Base-by-base conservation (phyloP, 768 basidiomycete species). In the Suillus spraguei region DNA sequence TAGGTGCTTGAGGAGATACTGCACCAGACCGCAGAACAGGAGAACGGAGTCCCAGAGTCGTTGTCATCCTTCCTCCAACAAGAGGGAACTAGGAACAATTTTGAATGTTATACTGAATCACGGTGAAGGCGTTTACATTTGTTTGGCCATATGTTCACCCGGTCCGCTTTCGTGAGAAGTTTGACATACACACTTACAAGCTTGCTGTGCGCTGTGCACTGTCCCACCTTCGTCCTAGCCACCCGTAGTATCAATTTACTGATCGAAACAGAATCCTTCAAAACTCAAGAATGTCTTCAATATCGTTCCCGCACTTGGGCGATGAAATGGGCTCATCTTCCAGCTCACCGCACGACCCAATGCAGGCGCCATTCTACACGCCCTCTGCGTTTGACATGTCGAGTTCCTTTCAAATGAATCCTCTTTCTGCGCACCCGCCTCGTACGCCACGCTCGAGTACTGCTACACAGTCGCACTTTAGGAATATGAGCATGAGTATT, bases 341-440 rank as follows among this genome's bases (percentile, higher is more conserved):
- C 14, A 61, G 55, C 28, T 75, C 75, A n/a, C 53, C 75, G 56
- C 74, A 65, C 39, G 72, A 75, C 47, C 79, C 83, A 16, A 71
- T 72, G 55, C 79, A 83, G 59, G 74, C 78, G 62, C 79, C 78
- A 54, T 88, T 81, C 72, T 90, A 88, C 69, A 0, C 66, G 32
- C 78, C 86, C 10, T 77, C 87, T 13, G 74, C 80, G 35, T 91
- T 87, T 68, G 89, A 90, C 66, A 72, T 81, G 62, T 80, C 76
- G 59, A 81, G 80, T 22, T 83, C 88, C 38, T 92, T 94, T 69
- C 90, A 90, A 66, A 90, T 93, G 84, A 93, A 93, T 70, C 91
- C 91, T 10, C 84, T 88, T 59, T 91, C 91, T 16, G 80, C 85
- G 5, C 91, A 92, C 71, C 91, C 92, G 2, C 92, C 91, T 22